phyloP scores from a whole-genome alignment of 768 basidiomycete genomes.

The Termitomyces sp. region DNA sequence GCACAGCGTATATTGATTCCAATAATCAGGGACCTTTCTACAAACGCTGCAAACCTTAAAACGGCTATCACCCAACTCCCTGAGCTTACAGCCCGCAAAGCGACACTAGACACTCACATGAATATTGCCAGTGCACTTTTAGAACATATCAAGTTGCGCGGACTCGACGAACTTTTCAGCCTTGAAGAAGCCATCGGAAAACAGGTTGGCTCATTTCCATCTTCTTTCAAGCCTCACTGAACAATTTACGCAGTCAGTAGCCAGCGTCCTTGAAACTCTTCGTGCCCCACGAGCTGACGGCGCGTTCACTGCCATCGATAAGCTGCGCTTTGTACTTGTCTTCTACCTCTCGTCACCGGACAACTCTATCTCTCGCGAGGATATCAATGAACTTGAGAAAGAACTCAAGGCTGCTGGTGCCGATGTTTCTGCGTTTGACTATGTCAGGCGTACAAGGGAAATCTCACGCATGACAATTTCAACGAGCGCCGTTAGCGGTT shows the following conservation, averaged over 20 bases:
- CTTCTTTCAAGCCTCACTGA: background rate
- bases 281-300: slow-evolving; percentile 65
- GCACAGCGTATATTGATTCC: background rate
- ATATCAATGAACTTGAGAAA: slow-evolving; percentile 81
- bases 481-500: slow-evolving; percentile 47
- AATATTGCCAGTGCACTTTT: slow-evolving; percentile 95
- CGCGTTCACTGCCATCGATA: slow-evolving; percentile 70
- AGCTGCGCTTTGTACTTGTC: slow-evolving; percentile 90
- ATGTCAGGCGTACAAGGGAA: slow-evolving; percentile 87
- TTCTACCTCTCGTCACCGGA: slow-evolving; percentile 90
- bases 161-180: slow-evolving; percentile 95
- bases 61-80: slow-evolving; percentile 96
- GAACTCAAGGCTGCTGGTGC: slow-evolving; percentile 81
- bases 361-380: slow-evolving; percentile 79
- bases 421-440: slow-evolving; percentile 81
- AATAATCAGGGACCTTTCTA: slow-evolving; percentile 68
- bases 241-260: slow-evolving; percentile 48
- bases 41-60: slow-evolving; percentile 92
- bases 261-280: slow-evolving; percentile 82
- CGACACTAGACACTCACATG: slow-evolving; percentile 97
- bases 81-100: slow-evolving; percentile 94
- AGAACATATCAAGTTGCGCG: slow-evolving; percentile 92
- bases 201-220: slow-evolving; percentile 45
- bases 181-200: slow-evolving; percentile 88
- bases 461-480: slow-evolving; percentile 89